These are phyloP conservation scores for Anaeromyces robustus DNA, from an alignment of 192 early-diverging fungal genomes.

Conservation along the genomic window DNA sequence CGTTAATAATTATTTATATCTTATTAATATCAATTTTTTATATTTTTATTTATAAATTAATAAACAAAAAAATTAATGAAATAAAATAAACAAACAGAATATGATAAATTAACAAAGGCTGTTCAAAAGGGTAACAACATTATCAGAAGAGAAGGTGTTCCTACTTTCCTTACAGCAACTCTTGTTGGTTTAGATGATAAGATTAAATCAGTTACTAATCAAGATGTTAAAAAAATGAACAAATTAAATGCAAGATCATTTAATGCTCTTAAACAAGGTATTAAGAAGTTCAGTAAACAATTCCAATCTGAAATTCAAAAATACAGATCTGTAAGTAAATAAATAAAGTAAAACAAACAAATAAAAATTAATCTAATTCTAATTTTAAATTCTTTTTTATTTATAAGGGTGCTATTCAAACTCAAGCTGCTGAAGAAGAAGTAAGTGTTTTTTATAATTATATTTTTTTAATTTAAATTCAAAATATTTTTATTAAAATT, in stretches of 20 bases:
- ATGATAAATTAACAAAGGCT: constrained; percentile 64
- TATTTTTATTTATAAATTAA: constrained; percentile 6
- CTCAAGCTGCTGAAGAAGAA: not conserved
- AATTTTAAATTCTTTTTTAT: not conserved
- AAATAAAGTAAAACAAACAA: no score
- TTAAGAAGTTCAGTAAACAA: constrained; percentile 74
- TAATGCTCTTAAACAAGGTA: constrained; percentile 82
- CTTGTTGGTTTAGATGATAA: constrained; percentile 64
- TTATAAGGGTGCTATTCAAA: not conserved
- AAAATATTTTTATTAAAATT: no score
- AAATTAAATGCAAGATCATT: constrained; percentile 61
- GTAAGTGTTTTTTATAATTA: not conserved
- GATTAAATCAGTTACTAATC: constrained; percentile 53
- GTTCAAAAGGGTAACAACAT: constrained; percentile 44
- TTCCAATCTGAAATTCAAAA: constrained; percentile 54
- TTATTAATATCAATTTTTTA: constrained; percentile 3
- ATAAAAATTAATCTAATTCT: no score
- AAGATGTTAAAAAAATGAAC: constrained; percentile 70
- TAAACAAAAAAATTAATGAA: not conserved
- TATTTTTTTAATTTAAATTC: constrained; percentile 8
- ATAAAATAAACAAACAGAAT: no score
- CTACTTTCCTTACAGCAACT: constrained; percentile 55
- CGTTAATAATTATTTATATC: no score
- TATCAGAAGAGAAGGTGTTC: constrained; percentile 25
- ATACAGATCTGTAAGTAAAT: constrained; percentile 18